Base-by-base conservation (phyloP, 2,329 filamentous ascomycete species). In the Helotiales sp. region DNA sequence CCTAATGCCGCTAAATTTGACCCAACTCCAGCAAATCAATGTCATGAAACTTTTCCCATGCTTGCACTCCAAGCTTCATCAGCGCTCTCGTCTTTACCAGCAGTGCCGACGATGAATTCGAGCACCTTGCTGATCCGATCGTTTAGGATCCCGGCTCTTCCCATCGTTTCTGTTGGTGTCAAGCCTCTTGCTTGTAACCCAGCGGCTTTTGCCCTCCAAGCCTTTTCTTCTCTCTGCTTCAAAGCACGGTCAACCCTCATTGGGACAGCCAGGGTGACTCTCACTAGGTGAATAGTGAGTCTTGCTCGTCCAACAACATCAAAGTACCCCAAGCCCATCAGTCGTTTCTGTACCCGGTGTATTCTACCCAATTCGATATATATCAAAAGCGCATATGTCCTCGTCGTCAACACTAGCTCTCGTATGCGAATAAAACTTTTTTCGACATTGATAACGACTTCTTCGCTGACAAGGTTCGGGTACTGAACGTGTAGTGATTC, bases 241-340 rank as follows among this genome's bases (percentile, higher is more conserved):
- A 80, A 66, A 6, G 78, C 78, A n/a, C 79, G 73, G 67, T 80
- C 79, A 37, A 80, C 78, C 49, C 79, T 72, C 69, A 80, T 78
- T 2, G 79, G 79, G 11, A 80, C 78, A 1, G 79, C 79, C 8
- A 80, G 69, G 6, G 78, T 79, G 15, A 80, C 78, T 62, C 77
- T 73, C 2, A 79, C 78, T 15, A 80, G 73, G 62, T 79, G 78
- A 68, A 79, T 76, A n/a, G 77, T 79, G 54, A 79, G 70, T 61
- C 75, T 70, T 26, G 78, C 74, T 57, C 78, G 71, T 3, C 79
- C 78, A 8, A 79, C 67, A 10, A 80, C 74, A 70, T 80, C 78
- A 40, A 80, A 75, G 69, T 80, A 80, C 11, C 78, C 75, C n/a
- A 80, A 61, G 3, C 74, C 75, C 73, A 78, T 77, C 52, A 80